Conservation (phyloP, 768 basidiomycete species). For the Cyathus striatus region DNA sequence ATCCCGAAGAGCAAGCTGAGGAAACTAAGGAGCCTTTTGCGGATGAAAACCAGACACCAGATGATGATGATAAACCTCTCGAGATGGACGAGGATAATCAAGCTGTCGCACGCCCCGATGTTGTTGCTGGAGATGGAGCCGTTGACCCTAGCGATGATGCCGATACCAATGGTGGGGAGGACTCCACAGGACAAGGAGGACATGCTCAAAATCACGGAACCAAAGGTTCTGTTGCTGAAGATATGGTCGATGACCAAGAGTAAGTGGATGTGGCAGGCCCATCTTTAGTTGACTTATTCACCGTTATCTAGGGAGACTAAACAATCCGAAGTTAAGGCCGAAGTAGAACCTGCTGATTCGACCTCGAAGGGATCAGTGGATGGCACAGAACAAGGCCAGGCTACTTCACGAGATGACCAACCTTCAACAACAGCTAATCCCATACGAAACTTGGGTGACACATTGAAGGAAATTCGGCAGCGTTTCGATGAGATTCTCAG, state of each 20-base stretch:
- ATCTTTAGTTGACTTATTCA: background rate
- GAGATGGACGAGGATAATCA: conserved; percentile 25
- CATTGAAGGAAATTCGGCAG: conserved; percentile 73
- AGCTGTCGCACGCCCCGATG: conserved; percentile 34
- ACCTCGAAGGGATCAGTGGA: conserved; percentile 26
- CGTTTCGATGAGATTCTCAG: conserved; percentile 81
- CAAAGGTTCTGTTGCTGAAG: conserved; percentile 20
- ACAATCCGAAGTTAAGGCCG: conserved; percentile 12
- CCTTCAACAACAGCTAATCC: conserved; percentile 42
- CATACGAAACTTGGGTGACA: conserved; percentile 78
- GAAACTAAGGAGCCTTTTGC: conserved; percentile 22
- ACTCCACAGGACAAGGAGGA: conserved; percentile 25
- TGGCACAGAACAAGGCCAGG: conserved; percentile 41
- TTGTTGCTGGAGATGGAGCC: conserved; percentile 35
- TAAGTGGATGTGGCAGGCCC: conserved; percentile 14
- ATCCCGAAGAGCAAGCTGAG: background rate
- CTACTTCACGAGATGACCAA: conserved; percentile 31
- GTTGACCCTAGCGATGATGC: conserved; percentile 23
- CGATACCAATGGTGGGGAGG: conserved; percentile 18
- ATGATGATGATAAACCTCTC: background rate
- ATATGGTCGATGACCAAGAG: conserved; percentile 25
- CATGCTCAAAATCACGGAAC: conserved; percentile 20
- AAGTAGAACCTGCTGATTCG: conserved; percentile 13
- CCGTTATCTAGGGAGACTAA: conserved; percentile 8
- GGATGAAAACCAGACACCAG: conserved; percentile 16